A percentile compares a stretch with the other conserved stretches of the same genome.
These are phyloP conservation scores for Stellera chamaejasme DNA, from an alignment of 345 rosid genomes.

Conservation along the genomic window DNA sequence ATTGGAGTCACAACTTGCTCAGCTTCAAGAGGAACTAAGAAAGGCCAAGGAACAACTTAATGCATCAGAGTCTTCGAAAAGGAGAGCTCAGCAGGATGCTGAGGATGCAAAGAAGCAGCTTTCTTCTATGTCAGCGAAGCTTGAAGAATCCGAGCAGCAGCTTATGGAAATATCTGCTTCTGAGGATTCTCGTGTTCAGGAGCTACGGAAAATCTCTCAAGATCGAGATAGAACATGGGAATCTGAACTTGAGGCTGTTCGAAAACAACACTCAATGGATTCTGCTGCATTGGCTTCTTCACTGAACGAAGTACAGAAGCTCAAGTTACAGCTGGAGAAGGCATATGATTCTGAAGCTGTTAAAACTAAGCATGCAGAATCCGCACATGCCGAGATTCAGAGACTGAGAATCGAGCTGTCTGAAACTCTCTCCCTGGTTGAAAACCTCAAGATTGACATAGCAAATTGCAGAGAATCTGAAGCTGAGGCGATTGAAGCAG, in stretches of 20 bases:
- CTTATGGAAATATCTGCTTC: slow-evolving; percentile 64
- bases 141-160: slow-evolving; percentile 61
- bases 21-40: slow-evolving; percentile 79
- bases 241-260: slow-evolving; percentile 94
- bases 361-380: slow-evolving; percentile 49
- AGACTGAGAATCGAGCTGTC: slow-evolving; percentile 59
- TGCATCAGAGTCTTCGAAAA: slow-evolving; percentile 62
- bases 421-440: slow-evolving; percentile 60
- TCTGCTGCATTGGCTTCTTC: slow-evolving; percentile 71
- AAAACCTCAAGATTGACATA: slow-evolving; percentile 53
- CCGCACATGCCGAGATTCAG: slow-evolving; percentile 50
- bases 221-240: slow-evolving; percentile 93
- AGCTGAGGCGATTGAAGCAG: slow-evolving; percentile 56
- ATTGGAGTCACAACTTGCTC: slow-evolving; percentile 57
- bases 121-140: slow-evolving; percentile 37
- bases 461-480: slow-evolving; percentile 65
- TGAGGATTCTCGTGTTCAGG: slow-evolving; percentile 71
- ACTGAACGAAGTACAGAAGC: slow-evolving; percentile 85
- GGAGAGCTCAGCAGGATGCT: slow-evolving; percentile 63
- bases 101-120: slow-evolving; percentile 64
- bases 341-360: slow-evolving; percentile 56
- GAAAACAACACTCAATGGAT: slow-evolving; percentile 76
- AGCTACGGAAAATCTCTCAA: slow-evolving; percentile 75
- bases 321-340: slow-evolving; percentile 66
- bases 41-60: slow-evolving; percentile 67